phyloP scores from a whole-genome alignment of 1,139 yeast genomes.

The Hanseniaspora sp. region DNA sequence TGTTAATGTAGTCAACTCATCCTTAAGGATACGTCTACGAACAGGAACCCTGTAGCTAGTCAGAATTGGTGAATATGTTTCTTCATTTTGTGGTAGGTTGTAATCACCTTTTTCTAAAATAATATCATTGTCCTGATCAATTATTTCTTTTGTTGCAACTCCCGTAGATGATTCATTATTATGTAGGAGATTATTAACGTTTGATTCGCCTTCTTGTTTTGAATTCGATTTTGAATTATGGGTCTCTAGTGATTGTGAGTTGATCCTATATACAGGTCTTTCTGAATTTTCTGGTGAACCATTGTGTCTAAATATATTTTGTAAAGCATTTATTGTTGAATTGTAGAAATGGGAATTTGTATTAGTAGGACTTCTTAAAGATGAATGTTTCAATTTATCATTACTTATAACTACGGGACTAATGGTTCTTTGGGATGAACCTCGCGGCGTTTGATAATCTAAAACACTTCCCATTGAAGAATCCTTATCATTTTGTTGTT shows the following conservation, averaged over 20 bases:
- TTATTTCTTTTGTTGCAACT: neutral
- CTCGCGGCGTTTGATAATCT: neutral
- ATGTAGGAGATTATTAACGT: too few relatives aligned
- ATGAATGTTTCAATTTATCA: neutral
- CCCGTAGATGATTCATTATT: neutral
- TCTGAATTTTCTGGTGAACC: neutral
- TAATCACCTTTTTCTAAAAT: conserved; percentile 4
- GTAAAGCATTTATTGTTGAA: neutral
- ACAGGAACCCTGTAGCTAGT: conserved; percentile 40
- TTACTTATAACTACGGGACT: neutral
- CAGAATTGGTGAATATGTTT: conserved; percentile 33
- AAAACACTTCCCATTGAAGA: neutral
- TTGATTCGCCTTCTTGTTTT: neutral
- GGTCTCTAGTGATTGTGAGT: too few relatives aligned
- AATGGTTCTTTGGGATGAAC: neutral
- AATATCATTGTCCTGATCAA: neutral
- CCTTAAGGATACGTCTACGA: conserved; percentile 54
- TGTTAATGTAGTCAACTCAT: conserved; percentile 77
- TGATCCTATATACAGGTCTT: neutral
- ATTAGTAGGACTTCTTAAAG: neutral
- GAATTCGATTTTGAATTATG: too few relatives aligned
- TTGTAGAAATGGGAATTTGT: neutral
- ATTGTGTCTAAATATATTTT: neutral
- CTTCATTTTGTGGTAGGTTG: conserved; percentile 2
- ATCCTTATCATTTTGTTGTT: conserved; percentile 4